Evolutionary conservation across 768 basidiomycete species (phyloP).

Genomic region (Boletus barrowsii): DNA sequence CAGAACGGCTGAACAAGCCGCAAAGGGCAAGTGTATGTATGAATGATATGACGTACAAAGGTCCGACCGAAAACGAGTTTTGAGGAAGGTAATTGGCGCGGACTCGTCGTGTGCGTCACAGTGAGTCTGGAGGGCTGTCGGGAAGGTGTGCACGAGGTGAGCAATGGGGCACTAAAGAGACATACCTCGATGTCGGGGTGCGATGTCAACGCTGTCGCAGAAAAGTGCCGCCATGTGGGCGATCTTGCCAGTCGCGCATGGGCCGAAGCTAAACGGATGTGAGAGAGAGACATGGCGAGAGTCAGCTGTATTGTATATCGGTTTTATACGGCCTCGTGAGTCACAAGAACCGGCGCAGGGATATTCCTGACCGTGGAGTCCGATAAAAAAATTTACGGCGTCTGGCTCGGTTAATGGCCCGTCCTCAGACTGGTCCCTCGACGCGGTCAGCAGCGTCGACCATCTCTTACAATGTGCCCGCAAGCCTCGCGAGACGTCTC

Average conservation of each 20-base stretch:
- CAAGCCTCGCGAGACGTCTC: constrained; percentile 52
- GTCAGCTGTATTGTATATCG: neutral
- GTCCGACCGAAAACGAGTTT: constrained; percentile 81
- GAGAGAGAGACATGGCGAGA: constrained; percentile 20
- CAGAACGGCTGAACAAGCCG: constrained; percentile 4
- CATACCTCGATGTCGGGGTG: constrained; percentile 53
- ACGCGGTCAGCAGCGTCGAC: constrained; percentile 25
- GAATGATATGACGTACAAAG: constrained; percentile 51
- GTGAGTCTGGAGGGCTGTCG: constrained; percentile 52
- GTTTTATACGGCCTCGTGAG: constrained; percentile 20
- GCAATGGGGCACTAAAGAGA: neutral
- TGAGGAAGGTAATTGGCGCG: constrained; percentile 60
- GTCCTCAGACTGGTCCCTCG: constrained; percentile 1
- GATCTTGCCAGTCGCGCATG: constrained; percentile 7
- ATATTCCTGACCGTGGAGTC: too few species aligned
- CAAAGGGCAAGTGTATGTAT: constrained; percentile 4
- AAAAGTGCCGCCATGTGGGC: constrained; percentile 14
- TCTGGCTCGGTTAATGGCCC: neutral
- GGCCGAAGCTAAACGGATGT: constrained; percentile 4
- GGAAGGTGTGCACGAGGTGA: neutral
- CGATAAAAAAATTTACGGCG: neutral
- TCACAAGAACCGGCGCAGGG: too few species aligned
- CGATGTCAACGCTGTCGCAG: constrained; percentile 22
- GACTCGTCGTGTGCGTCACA: constrained; percentile 46
- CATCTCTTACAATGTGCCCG: constrained; percentile 16